Conservation (phyloP, 768 basidiomycete species). For the Boletus speciosus region DNA sequence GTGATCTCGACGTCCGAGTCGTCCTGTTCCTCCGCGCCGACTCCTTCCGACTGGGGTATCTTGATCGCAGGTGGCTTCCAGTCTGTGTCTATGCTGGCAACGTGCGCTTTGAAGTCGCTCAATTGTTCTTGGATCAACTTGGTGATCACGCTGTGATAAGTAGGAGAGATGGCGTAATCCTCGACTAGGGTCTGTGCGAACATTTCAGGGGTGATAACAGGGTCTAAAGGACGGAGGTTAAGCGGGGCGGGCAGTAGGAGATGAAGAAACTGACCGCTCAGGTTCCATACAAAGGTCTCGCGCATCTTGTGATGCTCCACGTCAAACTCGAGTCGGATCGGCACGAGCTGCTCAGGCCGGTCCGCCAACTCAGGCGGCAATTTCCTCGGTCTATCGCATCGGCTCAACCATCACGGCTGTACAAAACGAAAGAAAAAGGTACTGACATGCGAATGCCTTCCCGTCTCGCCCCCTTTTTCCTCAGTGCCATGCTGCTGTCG, state of each 20-base stretch:
- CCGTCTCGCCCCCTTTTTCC: conserved; percentile 52
- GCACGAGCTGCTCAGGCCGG: conserved; percentile 79
- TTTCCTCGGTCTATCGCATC: conserved; percentile 52
- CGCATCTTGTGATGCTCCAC: conserved; percentile 91
- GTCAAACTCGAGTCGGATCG: conserved; percentile 95
- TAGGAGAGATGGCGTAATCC: conserved; percentile 75
- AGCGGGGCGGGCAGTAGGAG: neutral
- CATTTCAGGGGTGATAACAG: conserved; percentile 81
- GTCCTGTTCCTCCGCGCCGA: conserved; percentile 26
- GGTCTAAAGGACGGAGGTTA: conserved; percentile 49
- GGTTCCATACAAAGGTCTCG: conserved; percentile 97
- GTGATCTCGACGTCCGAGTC: conserved; percentile 27
- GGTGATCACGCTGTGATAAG: conserved; percentile 63
- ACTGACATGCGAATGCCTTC: conserved; percentile 79
- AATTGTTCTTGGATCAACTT: conserved; percentile 89
- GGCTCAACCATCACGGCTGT: neutral
- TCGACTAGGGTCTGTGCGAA: conserved; percentile 91
- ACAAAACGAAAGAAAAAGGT: conserved; percentile 1
- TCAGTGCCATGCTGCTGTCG: conserved; percentile 30
- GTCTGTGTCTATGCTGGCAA: conserved; percentile 50
- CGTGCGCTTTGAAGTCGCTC: conserved; percentile 72
- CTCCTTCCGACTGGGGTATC: conserved; percentile 21
- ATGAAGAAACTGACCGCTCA: conserved; percentile 64
- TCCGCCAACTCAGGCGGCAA: conserved; percentile 53
- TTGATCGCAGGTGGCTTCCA: conserved; percentile 25